Percentiles rank a stretch among this genome's conserved stretches.
Conservation (phyloP, 192 early-diverging fungal species). For the Chytriomyces hyalinus region DNA sequence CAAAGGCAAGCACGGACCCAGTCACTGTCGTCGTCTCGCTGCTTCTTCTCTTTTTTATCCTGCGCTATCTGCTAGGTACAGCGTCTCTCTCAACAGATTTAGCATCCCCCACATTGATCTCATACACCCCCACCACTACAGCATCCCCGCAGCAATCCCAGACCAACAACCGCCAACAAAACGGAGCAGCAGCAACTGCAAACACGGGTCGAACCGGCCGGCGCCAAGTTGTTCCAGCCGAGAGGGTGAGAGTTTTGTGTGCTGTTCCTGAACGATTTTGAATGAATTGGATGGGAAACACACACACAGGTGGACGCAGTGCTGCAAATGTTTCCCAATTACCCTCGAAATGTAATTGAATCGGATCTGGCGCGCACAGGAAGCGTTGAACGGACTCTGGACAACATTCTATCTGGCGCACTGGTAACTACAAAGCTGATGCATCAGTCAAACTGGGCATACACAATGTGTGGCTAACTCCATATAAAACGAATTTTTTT, state of each 20-base stretch:
- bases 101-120: not conserved
- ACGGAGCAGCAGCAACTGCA: not conserved
- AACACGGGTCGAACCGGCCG: not conserved
- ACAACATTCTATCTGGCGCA: conserved; percentile 33
- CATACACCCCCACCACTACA: not conserved
- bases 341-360: conserved; percentile 32
- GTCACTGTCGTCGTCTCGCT: conserved; percentile 28
- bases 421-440: conserved; percentile 15
- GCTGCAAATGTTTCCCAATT: conserved; percentile 39
- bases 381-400: conserved; percentile 34
- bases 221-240: not conserved
- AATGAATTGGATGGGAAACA: not conserved
- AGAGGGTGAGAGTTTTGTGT: not conserved
- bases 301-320: conserved; percentile 32
- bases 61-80: conserved; percentile 32
- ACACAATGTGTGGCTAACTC: no score
- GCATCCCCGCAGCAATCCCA: not conserved
- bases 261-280: not conserved
- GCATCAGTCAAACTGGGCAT: not conserved
- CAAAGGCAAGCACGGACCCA: conserved; percentile 15
- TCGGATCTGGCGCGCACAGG: conserved; percentile 37
- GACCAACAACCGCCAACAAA: not conserved
- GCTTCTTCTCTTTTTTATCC: conserved; percentile 28
- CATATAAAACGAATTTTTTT: not conserved
- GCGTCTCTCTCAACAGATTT: not conserved